These are phyloP conservation scores for Alliaria petiolata DNA, from an alignment of 345 rosid genomes.

Conservation along the genomic window DNA sequence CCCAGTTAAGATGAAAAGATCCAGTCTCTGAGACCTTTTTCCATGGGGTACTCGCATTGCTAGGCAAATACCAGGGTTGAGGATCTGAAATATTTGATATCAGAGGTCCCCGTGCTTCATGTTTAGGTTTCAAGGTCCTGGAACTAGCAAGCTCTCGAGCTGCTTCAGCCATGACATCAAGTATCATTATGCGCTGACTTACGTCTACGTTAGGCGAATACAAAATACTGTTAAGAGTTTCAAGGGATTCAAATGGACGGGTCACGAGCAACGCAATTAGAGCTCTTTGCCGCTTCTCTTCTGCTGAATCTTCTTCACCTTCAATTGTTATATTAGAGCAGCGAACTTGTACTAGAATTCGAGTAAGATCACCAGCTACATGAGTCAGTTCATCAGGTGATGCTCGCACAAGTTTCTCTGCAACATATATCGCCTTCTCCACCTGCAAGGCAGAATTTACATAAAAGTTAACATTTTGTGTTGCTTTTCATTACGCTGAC, in stretches of 20 bases:
- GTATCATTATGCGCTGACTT: constrained; percentile 97
- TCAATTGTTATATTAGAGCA: constrained; percentile 83
- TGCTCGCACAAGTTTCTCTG: constrained; percentile 91
- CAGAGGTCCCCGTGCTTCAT: constrained; percentile 40
- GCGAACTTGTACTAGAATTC: constrained; percentile 82
- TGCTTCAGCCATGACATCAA: constrained; percentile 90
- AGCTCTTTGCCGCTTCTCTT: constrained; percentile 90
- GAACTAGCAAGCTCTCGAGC: constrained; percentile 85
- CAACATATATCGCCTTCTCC: constrained; percentile 80
- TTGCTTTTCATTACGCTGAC: constrained; percentile 2
- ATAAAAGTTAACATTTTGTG: not conserved
- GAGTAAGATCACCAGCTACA: constrained; percentile 71
- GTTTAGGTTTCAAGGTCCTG: constrained; percentile 52
- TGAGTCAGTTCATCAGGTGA: constrained; percentile 88
- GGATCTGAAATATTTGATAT: constrained; percentile 69
- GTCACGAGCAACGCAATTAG: constrained; percentile 75
- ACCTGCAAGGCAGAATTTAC: constrained; percentile 44
- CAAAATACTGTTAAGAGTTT: constrained; percentile 52
- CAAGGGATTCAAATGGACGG: constrained; percentile 76
- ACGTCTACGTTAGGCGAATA: constrained; percentile 84
- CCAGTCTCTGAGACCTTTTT: constrained; percentile 67
- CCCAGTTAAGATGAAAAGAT: constrained; percentile 58
- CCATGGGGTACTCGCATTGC: constrained; percentile 74
- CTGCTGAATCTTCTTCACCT: constrained; percentile 96
- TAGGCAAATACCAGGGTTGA: constrained; percentile 94